A percentile compares a stretch with the other conserved stretches of the same genome.
These are phyloP conservation scores for Sphagnurus paluster DNA, from an alignment of 1,284 basidiomycete genomes.

Conservation along the genomic window DNA sequence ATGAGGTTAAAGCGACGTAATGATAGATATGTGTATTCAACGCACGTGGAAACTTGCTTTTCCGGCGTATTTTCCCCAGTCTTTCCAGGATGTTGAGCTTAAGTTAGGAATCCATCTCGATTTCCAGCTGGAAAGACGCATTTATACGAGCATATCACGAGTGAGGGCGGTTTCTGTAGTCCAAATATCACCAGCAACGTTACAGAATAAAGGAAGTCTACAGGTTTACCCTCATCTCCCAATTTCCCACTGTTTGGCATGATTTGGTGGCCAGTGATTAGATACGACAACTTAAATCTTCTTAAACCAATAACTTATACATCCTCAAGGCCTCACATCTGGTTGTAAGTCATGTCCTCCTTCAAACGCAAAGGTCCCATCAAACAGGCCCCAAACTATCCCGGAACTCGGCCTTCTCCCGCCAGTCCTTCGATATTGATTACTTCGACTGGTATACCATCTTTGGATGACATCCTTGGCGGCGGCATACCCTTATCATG, in stretches of 20 bases:
- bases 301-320: too few relatives aligned
- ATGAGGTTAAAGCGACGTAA: background rate
- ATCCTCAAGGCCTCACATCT: too few relatives aligned
- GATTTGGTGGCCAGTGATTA: too few relatives aligned
- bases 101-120: slow-evolving; percentile 7
- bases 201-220: too few relatives aligned
- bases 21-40: background rate
- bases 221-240: too few relatives aligned
- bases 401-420: slow-evolving; percentile 68
- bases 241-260: too few relatives aligned
- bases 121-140: slow-evolving; percentile 7
- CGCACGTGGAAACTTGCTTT: slow-evolving; percentile 14
- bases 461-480: slow-evolving; percentile 94
- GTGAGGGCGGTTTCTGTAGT: too few relatives aligned
- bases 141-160: too few relatives aligned
- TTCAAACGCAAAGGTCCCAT: slow-evolving; percentile 73
- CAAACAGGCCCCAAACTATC: slow-evolving; percentile 37
- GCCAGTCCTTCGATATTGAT: slow-evolving; percentile 62
- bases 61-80: slow-evolving; percentile 8
- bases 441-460: slow-evolving; percentile 88
- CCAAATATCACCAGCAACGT: too few relatives aligned
- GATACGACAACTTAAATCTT: too few relatives aligned
- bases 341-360: slow-evolving; percentile 67
- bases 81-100: slow-evolving; percentile 10
- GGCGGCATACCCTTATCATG: slow-evolving; percentile 90